Evolutionary conservation across 2,329 filamentous ascomycete genomes (phyloP), one percentile per base, ranked within the genome.

Genomic region (Spiromastix sp.): DNA sequence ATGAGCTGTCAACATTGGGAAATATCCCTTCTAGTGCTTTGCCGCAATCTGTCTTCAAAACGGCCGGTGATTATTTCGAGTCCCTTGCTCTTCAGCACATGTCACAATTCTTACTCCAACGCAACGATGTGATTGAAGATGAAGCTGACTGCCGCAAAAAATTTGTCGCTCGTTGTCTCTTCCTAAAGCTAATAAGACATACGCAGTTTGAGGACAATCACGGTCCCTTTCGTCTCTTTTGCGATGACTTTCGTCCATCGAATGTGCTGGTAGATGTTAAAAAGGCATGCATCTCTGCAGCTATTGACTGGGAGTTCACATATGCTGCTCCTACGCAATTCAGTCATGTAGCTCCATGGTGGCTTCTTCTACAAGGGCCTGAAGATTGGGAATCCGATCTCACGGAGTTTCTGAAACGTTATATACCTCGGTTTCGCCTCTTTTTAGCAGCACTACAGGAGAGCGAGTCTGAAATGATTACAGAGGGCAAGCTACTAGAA

Each of bases 91-190:
- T 34, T 6, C 35, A 41, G 13, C 42, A 42, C 21, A 20, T 44
- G 21, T 15, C 19, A 3, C 56, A 60, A 11, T 48, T 66, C 3
- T 12, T 51, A 7, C 63, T 62, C 35, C 61, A 68, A 42, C 57
- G 55, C 32, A 65, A 67, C 40, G 54, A 64, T 26, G 43, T 56
- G 0, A 46, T 64, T 2, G 35, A 39, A 0, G 48, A 52, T 2
- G 60, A 54, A 16, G 56, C 61, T 10, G 63, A 68, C 37, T 60
- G 54, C 31, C 50, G 58, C 3, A 60, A 57, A 17, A 67, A 68
- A 38, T 66, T 64, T 34, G 52, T 65, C 3, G 55, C 60, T 4
- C 60, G 61, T 3, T 41, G 37, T 25, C 34, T 48, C 20, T 41
- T 50, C 26, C 40, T 31, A 10, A 43, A 45, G 19, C 36, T 48